Percentiles rank a stretch among this genome's conserved stretches.
These are phyloP conservation scores for Crucibulum laeve DNA, from an alignment of 768 basidiomycete genomes.

Conservation along the genomic window DNA sequence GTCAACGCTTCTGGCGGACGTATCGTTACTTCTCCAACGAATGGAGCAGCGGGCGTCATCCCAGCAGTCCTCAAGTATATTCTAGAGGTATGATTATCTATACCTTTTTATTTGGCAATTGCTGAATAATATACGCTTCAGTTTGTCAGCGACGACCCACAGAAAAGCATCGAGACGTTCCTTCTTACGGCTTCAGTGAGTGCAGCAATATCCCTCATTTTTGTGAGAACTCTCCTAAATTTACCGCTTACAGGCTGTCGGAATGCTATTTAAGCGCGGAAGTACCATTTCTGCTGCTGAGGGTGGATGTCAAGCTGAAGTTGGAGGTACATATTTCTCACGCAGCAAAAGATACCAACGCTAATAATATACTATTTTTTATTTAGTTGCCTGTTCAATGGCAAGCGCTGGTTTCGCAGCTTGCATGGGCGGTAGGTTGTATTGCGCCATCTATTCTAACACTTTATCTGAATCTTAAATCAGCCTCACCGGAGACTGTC, in stretches of 20 bases:
- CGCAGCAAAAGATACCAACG: background rate
- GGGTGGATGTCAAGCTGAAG: constrained; percentile 93
- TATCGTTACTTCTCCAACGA: constrained; percentile 93
- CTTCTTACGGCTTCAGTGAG: constrained; percentile 81
- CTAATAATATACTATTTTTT: background rate
- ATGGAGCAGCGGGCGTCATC: constrained; percentile 92
- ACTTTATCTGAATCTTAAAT: background rate
- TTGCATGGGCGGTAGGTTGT: constrained; percentile 76
- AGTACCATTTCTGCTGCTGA: constrained; percentile 96
- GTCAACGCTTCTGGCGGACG: constrained; percentile 91
- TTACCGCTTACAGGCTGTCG: constrained; percentile 56
- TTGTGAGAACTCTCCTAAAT: constrained; percentile 3
- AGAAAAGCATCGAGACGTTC: constrained; percentile 86
- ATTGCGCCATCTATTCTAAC: constrained; percentile 3
- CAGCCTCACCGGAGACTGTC: constrained; percentile 78
- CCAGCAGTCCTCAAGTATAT: constrained; percentile 91
- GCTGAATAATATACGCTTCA: no score
- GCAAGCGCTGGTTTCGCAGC: constrained; percentile 92
- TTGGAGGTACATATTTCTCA: constrained; percentile 57
- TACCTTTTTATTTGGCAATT: no score
- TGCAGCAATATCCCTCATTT: constrained; percentile 9
- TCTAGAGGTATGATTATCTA: constrained; percentile 68
- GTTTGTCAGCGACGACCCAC: constrained; percentile 89
- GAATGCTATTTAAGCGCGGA: constrained; percentile 97
- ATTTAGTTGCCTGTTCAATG: constrained; percentile 88